phyloP scores from a whole-genome alignment of 805 yeast genomes.

The Zygoascus flipseniorum region DNA sequence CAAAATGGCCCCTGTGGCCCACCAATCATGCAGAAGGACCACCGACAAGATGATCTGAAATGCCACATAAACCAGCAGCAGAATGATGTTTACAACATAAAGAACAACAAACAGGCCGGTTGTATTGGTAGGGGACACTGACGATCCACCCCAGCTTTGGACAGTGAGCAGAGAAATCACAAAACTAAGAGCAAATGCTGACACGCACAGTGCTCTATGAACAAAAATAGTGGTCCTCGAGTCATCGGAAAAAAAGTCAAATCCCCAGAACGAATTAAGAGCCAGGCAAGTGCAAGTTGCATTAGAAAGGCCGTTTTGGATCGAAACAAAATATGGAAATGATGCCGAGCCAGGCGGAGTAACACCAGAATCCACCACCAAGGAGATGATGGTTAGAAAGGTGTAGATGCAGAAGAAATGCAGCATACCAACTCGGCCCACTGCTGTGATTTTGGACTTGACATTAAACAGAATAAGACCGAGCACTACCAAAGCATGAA shows the following conservation, averaged over 20 bases:
- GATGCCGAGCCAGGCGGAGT: conserved; percentile 73
- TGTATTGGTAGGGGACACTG: conserved; percentile 46
- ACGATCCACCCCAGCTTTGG: conserved; percentile 43
- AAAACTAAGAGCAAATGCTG: conserved; percentile 59
- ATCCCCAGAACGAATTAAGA: conserved; percentile 70
- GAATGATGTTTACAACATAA: conserved; percentile 63
- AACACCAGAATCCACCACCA: conserved; percentile 88
- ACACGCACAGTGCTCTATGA: conserved; percentile 42
- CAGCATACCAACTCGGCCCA: conserved; percentile 82
- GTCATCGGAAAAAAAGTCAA: conserved; percentile 94
- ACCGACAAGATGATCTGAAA: conserved; percentile 63
- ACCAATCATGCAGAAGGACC: conserved; percentile 60
- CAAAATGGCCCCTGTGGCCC: conserved; percentile 84
- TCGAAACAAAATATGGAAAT: conserved; percentile 75
- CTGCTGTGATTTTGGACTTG: conserved; percentile 84
- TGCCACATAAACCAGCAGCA: conserved; percentile 51
- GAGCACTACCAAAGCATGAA: conserved; percentile 58
- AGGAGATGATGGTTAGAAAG: conserved; percentile 50
- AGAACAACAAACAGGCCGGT: conserved; percentile 61
- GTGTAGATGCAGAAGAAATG: conserved; percentile 57
- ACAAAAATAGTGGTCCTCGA: conserved; percentile 54
- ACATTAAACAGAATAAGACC: conserved; percentile 69
- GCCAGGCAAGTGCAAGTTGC: conserved; percentile 63
- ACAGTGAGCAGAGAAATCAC: conserved; percentile 66
- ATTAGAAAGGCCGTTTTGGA: conserved; percentile 68